Base-by-base conservation (phyloP, 2,329 filamentous ascomycete genomes). In the Rhexocercosporidium sp. region DNA sequence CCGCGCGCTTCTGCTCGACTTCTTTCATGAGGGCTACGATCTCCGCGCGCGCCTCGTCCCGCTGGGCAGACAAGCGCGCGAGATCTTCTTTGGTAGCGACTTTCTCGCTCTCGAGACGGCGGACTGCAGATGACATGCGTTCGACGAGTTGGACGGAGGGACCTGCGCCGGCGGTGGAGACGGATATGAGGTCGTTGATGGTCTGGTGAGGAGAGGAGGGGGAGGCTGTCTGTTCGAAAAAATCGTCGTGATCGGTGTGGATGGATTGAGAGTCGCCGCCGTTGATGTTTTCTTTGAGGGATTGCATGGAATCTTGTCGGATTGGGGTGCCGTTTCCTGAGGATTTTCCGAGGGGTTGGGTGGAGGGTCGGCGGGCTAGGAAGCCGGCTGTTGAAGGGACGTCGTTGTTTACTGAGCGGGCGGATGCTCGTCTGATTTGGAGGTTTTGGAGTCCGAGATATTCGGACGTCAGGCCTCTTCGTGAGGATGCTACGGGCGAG, bases 101-200 rank as follows among this genome's bases (percentile, higher is more conserved):
- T 77, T 97, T 97, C 77, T 99, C 96, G 59, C 89, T 93, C 77
- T 99, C 96, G 0, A 99, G 84, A 6, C 95, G 88, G 11, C 96
- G 91, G 53, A 99, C 94, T 0, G 94, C 93, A 2, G 94, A 93
- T 75, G 92, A 96, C 93, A 99, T 97, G 62, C 95, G 88, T 80
- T 98, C 96, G 18, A 99, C 94, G 0, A 99, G 87, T 79, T 98
- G 95, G 1, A 99, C 95, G 0, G 92, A 95, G 0, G 96, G 96
- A 0, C 96, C 96, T 0, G 95, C 94, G 0, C 90, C 95, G 9
- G 93, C 91, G 0, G 95, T 97, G 0, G 94, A 97, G 7, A 93
- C 92, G 1, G 93, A 96, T 34, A 96, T 87, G 82, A 97, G 91
- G 75, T 97, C 94, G 72, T 94, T 91, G 67, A 92, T 86, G 7